Base-by-base conservation (phyloP, 2,329 filamentous ascomycete species). In the Colletotrichum salicis region DNA sequence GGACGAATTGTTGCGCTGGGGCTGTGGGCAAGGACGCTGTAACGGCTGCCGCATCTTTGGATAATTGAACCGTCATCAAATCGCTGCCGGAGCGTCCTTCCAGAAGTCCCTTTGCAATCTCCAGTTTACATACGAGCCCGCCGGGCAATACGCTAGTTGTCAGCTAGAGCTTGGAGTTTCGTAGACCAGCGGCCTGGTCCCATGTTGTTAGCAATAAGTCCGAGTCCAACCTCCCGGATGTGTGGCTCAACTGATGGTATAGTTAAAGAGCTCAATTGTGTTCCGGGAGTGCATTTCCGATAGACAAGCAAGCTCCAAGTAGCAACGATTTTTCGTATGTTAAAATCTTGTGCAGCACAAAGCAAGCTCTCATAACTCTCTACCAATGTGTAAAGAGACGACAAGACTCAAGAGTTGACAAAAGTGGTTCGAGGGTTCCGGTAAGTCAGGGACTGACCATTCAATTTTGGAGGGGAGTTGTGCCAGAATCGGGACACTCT, bases 21-120 rank as follows among this genome's bases (percentile, higher is more conserved):
- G 51, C 51, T n/a, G 19, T 12, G 27, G 54, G 35, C 27, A 48
- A 60, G 67, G 45, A n/a, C 66, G 45, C 55, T 45, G 55, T 66
- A 48, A 59, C 55, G n/a, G 35, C 65, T 37, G 54, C 67, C 41
- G 45, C 54, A 22, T 22, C 54, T 65, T 35, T 59, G 61, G 55
- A 59, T 60, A 56, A 48, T 45, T 27, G 52, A 35, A 52, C 22
- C 45, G 24, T 70, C 48, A 37, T 55, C 62, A 45, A 35, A 60
- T 54, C 41, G 24, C 35, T 64, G 54, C 51, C 58, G 58, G 41
- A 41, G 58, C 8, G 33, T 11, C 29, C 60, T 54, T 41, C 31
- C 48, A 37, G 29, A 41, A 41, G 37, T 52, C 41, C 48, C 27
- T 52, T 37, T 33, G 8, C 24, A 29, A 22, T 56, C 60, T 24